Percentiles rank a stretch among this genome's conserved stretches.
phyloP scores from a whole-genome alignment of 164 flowering plant species.

The Magnolia changhungtana region DNA sequence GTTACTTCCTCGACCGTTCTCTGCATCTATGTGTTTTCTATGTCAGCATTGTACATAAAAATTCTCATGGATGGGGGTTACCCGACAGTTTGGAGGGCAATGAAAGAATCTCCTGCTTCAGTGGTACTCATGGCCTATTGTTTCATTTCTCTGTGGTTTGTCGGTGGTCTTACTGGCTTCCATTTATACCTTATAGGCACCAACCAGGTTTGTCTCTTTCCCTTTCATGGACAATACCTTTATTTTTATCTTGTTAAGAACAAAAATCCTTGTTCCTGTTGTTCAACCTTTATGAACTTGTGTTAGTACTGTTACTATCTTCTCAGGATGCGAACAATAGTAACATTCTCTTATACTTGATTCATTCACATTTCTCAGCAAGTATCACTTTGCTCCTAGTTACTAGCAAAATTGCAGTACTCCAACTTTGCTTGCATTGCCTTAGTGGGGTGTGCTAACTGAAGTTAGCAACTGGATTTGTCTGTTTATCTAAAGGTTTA shows the following conservation, averaged over 20 bases:
- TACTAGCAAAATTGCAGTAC: too few relatives aligned
- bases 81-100: slow-evolving; percentile 77
- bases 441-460: too few relatives aligned
- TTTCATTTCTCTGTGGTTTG: slow-evolving; percentile 88
- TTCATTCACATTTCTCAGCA: too few relatives aligned
- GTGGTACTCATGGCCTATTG: slow-evolving; percentile 82
- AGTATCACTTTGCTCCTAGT: too few relatives aligned
- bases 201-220: slow-evolving; percentile 66
- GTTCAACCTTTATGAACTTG: not conserved
- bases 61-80: slow-evolving; percentile 66
- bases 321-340: not conserved
- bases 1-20: slow-evolving; percentile 86
- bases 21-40: slow-evolving; percentile 84
- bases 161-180: slow-evolving; percentile 93
- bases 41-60: slow-evolving; percentile 85
- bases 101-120: slow-evolving; percentile 85
- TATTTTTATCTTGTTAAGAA: not conserved
- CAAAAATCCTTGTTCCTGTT: not conserved
- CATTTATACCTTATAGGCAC: slow-evolving; percentile 86
- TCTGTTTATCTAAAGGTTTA: too few relatives aligned
- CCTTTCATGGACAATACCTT: not conserved
- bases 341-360: too few relatives aligned
- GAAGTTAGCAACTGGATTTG: too few relatives aligned
- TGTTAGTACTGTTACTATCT: not conserved
- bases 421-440: too few relatives aligned